These are phyloP conservation scores for Thelonectria rubi DNA, from an alignment of 2,329 filamentous ascomycete genomes.

Conservation along the genomic window DNA sequence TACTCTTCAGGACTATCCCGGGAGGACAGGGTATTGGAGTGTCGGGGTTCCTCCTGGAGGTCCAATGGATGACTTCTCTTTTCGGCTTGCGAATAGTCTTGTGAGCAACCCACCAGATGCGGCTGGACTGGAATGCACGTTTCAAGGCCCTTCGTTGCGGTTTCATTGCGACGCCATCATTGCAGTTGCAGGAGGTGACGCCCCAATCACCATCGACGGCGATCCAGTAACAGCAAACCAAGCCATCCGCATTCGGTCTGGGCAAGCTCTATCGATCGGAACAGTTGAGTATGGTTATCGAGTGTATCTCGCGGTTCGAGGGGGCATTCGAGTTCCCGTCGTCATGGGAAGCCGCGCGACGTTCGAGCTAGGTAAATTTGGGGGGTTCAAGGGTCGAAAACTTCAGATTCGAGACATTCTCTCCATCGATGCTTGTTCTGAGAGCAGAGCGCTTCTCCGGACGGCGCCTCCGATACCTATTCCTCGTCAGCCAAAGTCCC, in stretches of 20 bases:
- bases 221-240: slow-evolving; percentile 32
- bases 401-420: slow-evolving; percentile 46
- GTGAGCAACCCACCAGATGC: slow-evolving; percentile 44
- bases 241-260: slow-evolving; percentile 36
- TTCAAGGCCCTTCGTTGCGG: slow-evolving; percentile 45
- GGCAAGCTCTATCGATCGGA: slow-evolving; percentile 43
- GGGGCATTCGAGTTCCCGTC: slow-evolving; percentile 47
- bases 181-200: slow-evolving; percentile 46
- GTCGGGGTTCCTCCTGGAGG: slow-evolving; percentile 53
- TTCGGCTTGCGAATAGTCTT: slow-evolving; percentile 47
- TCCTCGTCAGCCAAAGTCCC: slow-evolving; percentile 36
- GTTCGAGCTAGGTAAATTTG: slow-evolving; percentile 47
- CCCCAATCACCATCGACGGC: slow-evolving; percentile 40
- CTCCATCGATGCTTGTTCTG: slow-evolving; percentile 20
- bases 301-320: slow-evolving; percentile 47
- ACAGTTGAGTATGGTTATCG: slow-evolving; percentile 43
- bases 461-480: slow-evolving; percentile 31
- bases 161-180: slow-evolving; percentile 48
- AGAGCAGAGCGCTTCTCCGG: rapidly evolving
- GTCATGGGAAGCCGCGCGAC: slow-evolving; percentile 47
- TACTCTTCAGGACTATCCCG: slow-evolving; percentile 53
- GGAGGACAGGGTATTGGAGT: slow-evolving; percentile 49
- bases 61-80: slow-evolving; percentile 52
- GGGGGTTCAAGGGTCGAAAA: slow-evolving; percentile 47
- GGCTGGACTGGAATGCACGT: slow-evolving; percentile 49